phyloP scores from a whole-genome alignment of 768 basidiomycete species.

The Calvatia gigantea region DNA sequence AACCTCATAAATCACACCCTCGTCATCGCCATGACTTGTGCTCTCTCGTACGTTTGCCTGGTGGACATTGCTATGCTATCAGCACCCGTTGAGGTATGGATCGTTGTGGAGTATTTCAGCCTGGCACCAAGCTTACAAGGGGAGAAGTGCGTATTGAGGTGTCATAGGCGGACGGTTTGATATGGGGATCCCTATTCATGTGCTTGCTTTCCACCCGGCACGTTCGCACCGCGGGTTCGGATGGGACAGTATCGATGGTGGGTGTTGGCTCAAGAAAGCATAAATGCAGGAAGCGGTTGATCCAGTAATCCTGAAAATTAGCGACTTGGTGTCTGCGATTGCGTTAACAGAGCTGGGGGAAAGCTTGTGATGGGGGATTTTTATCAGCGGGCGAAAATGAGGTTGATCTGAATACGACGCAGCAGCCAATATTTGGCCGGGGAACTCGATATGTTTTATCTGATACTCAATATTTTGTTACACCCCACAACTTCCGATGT shows the following conservation, averaged over 20 bases:
- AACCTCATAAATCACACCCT: constrained; percentile 76
- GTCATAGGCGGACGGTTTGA: constrained; percentile 86
- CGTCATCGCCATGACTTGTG: constrained; percentile 90
- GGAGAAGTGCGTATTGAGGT: constrained; percentile 95
- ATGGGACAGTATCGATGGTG: constrained; percentile 94
- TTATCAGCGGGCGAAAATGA: constrained; percentile 89
- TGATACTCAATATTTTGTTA: not conserved
- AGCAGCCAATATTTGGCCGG: constrained; percentile 47
- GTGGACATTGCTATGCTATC: constrained; percentile 96
- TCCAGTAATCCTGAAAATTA: constrained; percentile 85
- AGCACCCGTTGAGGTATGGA: constrained; percentile 91
- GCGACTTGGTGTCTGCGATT: constrained; percentile 69
- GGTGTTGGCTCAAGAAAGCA: too few species aligned
- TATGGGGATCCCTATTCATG: constrained; percentile 94
- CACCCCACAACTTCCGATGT: too few species aligned
- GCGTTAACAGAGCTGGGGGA: constrained; percentile 78
- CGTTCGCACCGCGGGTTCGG: constrained; percentile 96
- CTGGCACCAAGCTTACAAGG: constrained; percentile 73
- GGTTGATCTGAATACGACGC: constrained; percentile 60
- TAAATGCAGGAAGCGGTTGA: constrained; percentile 90
- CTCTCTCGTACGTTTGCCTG: constrained; percentile 86
- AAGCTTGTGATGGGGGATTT: constrained; percentile 81
- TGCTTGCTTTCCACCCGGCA: constrained; percentile 94
- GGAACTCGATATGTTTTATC: not conserved
- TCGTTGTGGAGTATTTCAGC: constrained; percentile 97